These are phyloP conservation scores for Cylindrotheca closterium DNA, from an alignment of 108 stramenopile species.

Conservation along the genomic window DNA sequence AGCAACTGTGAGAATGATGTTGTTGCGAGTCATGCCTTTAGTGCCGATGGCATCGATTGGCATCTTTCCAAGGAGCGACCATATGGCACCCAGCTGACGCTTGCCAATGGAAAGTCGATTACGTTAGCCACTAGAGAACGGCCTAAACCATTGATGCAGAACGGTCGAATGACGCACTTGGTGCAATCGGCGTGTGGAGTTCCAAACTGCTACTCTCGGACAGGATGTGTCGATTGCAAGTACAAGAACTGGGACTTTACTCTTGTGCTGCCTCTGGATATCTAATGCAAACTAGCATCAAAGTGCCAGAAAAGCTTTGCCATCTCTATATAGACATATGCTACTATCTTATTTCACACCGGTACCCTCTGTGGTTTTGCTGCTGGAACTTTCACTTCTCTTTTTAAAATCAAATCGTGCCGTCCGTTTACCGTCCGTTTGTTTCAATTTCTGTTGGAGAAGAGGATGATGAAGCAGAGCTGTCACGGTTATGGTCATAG, in stretches of 20 bases:
- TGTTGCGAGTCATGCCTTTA: background rate
- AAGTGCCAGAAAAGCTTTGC: no score
- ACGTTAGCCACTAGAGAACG: slow-evolving; percentile 14
- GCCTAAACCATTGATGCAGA: slow-evolving; percentile 5
- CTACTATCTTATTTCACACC: no score
- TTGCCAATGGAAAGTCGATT: background rate
- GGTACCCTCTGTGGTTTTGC: no score
- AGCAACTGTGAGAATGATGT: background rate
- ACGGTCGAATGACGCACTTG: slow-evolving; percentile 8
- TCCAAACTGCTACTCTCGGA: slow-evolving; percentile 1
- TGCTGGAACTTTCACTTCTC: no score
- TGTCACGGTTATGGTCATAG: no score
- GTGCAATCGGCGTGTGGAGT: slow-evolving; percentile 8
- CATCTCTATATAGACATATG: no score
- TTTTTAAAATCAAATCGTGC: no score
- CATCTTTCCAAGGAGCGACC: background rate
- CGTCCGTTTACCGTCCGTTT: no score
- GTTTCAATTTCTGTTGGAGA: no score
- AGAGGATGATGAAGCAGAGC: no score
- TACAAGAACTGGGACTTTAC: slow-evolving; percentile 11
- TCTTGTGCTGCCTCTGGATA: slow-evolving; percentile 1
- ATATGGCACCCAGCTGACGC: slow-evolving; percentile 4
- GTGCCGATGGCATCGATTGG: background rate
- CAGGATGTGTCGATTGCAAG: slow-evolving; percentile 18
- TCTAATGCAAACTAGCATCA: no score